These are phyloP conservation scores for Sclerotinia sclerotiorum DNA, from an alignment of 2,329 filamentous ascomycete species.

Conservation along the genomic window DNA sequence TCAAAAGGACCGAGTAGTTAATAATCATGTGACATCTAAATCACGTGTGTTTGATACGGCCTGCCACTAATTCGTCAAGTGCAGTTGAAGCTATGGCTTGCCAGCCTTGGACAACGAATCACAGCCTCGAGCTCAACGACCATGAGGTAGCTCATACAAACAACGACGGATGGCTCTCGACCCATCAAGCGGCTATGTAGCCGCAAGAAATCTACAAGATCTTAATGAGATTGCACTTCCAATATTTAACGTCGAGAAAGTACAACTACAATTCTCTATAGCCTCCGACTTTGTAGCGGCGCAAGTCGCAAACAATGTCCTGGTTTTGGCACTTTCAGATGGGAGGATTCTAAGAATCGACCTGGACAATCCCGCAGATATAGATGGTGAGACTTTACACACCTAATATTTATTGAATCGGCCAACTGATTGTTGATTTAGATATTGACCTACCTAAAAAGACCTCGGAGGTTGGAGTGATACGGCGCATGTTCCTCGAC, in stretches of 20 bases:
- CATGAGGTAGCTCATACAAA: constrained; percentile 37
- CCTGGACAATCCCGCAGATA: constrained; percentile 88
- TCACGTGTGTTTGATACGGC: not conserved
- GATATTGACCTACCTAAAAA: constrained; percentile 97
- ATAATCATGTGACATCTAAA: not conserved
- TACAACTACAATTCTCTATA: constrained; percentile 91
- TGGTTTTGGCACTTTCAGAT: constrained; percentile 88
- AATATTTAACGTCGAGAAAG: constrained; percentile 92
- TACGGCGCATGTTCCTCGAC: constrained; percentile 94
- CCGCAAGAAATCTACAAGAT: constrained; percentile 60
- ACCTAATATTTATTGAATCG: not conserved
- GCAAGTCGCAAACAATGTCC: constrained; percentile 95
- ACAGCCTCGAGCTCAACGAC: constrained; percentile 36
- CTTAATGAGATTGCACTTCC: constrained; percentile 65
- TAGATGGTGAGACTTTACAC: constrained; percentile 64
- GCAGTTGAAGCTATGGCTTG: constrained; percentile 25
- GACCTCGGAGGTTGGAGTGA: constrained; percentile 84
- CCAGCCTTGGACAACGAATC: constrained; percentile 32
- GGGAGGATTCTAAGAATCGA: constrained; percentile 93
- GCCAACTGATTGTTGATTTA: constrained; percentile 42
- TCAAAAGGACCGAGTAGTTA: not conserved
- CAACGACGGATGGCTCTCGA: constrained; percentile 64
- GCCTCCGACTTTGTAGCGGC: constrained; percentile 95
- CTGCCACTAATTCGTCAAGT: not conserved
- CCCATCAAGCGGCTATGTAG: constrained; percentile 68